Evolutionary conservation across 129 eudicot species (phyloP).

Genomic region (Saussurea involucrata): DNA sequence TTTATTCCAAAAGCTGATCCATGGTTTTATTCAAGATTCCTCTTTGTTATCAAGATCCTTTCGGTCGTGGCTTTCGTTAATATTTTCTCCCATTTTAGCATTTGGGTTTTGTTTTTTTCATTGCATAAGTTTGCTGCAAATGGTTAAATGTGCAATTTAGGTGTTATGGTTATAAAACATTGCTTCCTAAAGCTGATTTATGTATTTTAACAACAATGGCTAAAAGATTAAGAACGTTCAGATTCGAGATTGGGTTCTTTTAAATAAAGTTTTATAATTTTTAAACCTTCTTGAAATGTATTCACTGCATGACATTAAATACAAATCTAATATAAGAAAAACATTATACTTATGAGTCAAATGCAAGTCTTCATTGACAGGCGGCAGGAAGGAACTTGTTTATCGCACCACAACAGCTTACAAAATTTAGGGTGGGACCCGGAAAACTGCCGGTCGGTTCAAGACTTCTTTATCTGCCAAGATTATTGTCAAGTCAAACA

Average conservation of each 20-base stretch:
- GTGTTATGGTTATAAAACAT: not conserved
- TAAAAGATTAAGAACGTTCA: not conserved
- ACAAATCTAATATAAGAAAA: not conserved
- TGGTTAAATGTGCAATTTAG: constrained; percentile 12
- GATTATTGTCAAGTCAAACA: constrained; percentile 20
- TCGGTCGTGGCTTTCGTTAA: not conserved
- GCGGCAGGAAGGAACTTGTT: constrained; percentile 34
- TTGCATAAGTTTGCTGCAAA: constrained; percentile 18
- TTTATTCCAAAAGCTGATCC: constrained; percentile 14
- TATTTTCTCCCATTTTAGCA: not conserved
- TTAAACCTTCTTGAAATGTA: not conserved
- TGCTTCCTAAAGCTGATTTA: not conserved
- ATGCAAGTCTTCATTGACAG: constrained; percentile 28
- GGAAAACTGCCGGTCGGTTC: constrained; percentile 18
- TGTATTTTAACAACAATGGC: not conserved
- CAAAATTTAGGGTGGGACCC: constrained; percentile 28
- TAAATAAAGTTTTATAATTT: not conserved
- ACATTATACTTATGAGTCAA: not conserved
- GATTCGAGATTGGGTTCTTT: not conserved
- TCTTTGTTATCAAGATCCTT: not conserved
- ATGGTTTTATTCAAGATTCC: constrained; percentile 23
- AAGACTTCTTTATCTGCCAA: constrained; percentile 19
- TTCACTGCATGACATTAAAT: not conserved
- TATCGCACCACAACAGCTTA: constrained; percentile 25
- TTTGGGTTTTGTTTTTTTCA: not conserved